Evolutionary conservation across 129 eudicot species (phyloP), one percentile per base, ranked within the genome.

Genomic region (Chrysanthemum seticuspe): DNA sequence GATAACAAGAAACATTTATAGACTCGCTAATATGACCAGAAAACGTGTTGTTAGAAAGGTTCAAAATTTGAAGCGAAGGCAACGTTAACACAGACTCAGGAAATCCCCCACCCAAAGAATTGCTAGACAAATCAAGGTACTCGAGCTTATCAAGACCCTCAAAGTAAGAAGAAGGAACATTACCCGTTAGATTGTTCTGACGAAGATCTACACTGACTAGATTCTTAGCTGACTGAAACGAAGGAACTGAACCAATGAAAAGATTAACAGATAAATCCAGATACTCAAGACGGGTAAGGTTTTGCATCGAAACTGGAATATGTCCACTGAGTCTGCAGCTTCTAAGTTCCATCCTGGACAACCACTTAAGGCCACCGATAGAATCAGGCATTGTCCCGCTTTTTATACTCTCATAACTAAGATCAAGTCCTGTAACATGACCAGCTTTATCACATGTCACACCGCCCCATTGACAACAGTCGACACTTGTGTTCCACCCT

Each of bases 21-120:
- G 45, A 5, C 1, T 36, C 1, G 1, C 56, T 13, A 49, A 86
- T 13, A 25, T 79, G 79, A 59, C 88, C 86, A 13, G 66, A 78
- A 61, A 86, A 79, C 7, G 57, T 25, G 71, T 87, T 84, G 78
- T 74, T 36, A 52, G 89, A 77, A 34, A 87, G 82, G 31, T 45
- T 13, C 16, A 87, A 25, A 12, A 10, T 5, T 47, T 58, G 16
- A 0, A 87, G 78, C 3, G 84, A 82, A 25, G 89, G 83, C 25
- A 82, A 62, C 1, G 70, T 23, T 49, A 87, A 75, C 23, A 82
- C 45, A 36, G 45, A 36, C 45, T 36, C 45, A 6, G 67, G 67
- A 4, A 31, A 27, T 13, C 10, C 0, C 45, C 86, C 86, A 47
- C 23, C 70, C 47, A 87, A 69, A 0, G 62, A 72, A 65, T 87